These are phyloP conservation scores for Ormosia emarginata DNA, from an alignment of 306 rosid genomes.

Conservation along the genomic window DNA sequence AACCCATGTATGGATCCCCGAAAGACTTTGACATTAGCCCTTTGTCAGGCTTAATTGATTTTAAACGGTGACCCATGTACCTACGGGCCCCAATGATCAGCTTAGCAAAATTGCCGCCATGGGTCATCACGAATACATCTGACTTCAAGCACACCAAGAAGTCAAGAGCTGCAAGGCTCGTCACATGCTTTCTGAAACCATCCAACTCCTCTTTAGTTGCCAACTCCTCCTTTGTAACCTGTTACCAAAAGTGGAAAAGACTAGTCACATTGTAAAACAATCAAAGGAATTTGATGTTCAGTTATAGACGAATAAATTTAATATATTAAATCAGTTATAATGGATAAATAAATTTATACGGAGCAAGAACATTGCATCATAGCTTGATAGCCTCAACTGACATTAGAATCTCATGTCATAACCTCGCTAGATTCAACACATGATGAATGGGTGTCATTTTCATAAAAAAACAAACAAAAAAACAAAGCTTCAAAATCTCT, in stretches of 20 bases:
- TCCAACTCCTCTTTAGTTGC: constrained; percentile 86
- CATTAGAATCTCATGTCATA: neutral
- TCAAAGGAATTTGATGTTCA: neutral
- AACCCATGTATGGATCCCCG: constrained; percentile 98
- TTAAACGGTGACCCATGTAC: constrained; percentile 89
- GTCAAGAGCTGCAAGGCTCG: constrained; percentile 96
- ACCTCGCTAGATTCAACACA: neutral
- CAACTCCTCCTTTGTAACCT: constrained; percentile 96
- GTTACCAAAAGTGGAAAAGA: constrained; percentile 16
- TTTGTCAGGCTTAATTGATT: constrained; percentile 97
- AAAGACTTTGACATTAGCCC: constrained; percentile 98
- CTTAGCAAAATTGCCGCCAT: constrained; percentile 98
- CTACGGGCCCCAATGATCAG: constrained; percentile 93
- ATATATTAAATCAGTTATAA: neutral
- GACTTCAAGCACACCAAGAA: constrained; percentile 98
- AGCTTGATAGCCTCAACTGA: constrained; percentile 8
- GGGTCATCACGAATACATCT: constrained; percentile 98
- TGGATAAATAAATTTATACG: neutral
- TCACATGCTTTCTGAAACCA: constrained; percentile 90
- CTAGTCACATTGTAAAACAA: neutral
- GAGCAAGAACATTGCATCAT: neutral
- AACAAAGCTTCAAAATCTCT: neutral
- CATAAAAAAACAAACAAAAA: neutral
- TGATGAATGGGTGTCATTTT: neutral
- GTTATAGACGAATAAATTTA: neutral